Base-by-base conservation (phyloP, 2,329 filamentous ascomycete genomes). In the Colletotrichum magnum region DNA sequence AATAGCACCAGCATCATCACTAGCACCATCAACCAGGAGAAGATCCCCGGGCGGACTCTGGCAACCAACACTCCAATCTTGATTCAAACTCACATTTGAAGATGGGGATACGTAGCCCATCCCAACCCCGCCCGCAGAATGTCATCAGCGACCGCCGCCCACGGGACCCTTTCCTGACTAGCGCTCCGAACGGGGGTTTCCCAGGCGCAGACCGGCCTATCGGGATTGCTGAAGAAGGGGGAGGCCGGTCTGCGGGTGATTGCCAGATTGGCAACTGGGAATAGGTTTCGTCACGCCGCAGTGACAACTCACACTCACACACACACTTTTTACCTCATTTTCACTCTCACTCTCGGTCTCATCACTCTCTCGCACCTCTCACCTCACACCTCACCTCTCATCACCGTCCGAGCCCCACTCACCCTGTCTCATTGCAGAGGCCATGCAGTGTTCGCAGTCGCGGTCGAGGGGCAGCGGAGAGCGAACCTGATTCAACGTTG, bases 281-380 rank as follows among this genome's bases (percentile, higher is more conserved):
- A 16, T 60, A 45, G 54, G 45, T 68, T 68, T 58, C 64, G 68
- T 70, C 58, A 70, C 68, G 28, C 21, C 52, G 64, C 68, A 70
- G 64, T 70, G 68, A 70, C 68, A 70, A 58, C 68, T 68, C 68
- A 70, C 45, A 56, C 66, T 52, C 66, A 58, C 43, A 52, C 66
- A 58, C 64, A 61, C 68, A 24, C 45, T 56, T 63, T 48, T 26
- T 10, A 36, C 32, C 45, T 47, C 45, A 47, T 18, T 5, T 50
- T 47, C 51, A 64, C 36, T 26, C 50, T 68, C 47, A 63, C 45
- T 50, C 50, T 68, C 47, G 58, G 39, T 50, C 52, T 41, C 51
- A 43, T 21, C 43, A 28, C 57, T 45, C 43, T 43, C 47, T 32
- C 18, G 51, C 62, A 36, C 26, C 18, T 18, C 16, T n/a, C 36